Evolutionary conservation across 2,329 filamentous ascomycete species (phyloP).

Genomic region (Ascochyta clinopodiicola): DNA sequence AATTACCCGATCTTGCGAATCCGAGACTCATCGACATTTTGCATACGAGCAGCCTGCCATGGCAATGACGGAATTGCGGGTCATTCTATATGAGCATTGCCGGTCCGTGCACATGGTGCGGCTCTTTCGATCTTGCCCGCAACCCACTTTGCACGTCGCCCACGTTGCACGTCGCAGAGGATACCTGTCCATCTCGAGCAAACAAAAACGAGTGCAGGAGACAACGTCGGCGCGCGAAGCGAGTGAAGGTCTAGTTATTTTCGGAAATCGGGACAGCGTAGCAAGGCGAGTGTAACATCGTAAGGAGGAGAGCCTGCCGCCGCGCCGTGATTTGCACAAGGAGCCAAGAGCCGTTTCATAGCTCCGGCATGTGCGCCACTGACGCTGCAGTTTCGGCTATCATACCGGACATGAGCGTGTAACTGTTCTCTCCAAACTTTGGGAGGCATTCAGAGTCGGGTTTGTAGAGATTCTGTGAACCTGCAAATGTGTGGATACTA

Average conservation of each 20-base stretch:
- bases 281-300: not conserved
- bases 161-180: too few species aligned
- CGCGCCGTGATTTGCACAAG: conserved; percentile 8
- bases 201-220: too few species aligned
- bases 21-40: not conserved
- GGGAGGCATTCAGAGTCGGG: too few species aligned
- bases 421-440: too few species aligned
- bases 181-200: too few species aligned
- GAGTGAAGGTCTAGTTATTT: not conserved
- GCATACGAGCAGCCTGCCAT: not conserved
- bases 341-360: conserved; percentile 9
- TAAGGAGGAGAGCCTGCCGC: not conserved
- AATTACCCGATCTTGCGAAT: not conserved
- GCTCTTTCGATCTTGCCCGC: conserved; percentile 3
- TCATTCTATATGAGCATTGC: not conserved
- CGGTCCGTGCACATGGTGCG: conserved; percentile 2
- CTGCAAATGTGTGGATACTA: too few species aligned
- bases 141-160: not conserved
- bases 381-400: conserved; percentile 11
- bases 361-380: conserved; percentile 12
- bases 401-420: not conserved
- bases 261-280: not conserved
- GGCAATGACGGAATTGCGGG: conserved; percentile 10
- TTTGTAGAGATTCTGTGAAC: too few species aligned
- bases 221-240: not conserved